A percentile compares a stretch with the other conserved stretches of the same genome.
Conservation (phyloP, 2,329 filamentous ascomycete genomes). For the Colletotrichum shisoi region DNA sequence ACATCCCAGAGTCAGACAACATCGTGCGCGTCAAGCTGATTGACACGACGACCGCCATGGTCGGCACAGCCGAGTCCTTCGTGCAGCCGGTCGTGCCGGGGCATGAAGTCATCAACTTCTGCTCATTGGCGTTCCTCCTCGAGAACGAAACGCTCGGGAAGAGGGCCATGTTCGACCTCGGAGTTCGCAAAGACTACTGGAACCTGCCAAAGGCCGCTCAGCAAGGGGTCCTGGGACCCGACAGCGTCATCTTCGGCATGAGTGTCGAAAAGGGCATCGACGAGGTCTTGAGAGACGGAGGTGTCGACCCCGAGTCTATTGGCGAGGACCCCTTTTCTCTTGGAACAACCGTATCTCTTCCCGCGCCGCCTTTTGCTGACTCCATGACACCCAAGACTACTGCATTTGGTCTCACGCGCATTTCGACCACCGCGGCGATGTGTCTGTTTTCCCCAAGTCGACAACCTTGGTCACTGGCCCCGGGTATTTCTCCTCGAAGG, state of each 20-base stretch:
- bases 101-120: slow-evolving; percentile 40
- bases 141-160: slow-evolving; percentile 38
- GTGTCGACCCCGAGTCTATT: slow-evolving; percentile 29
- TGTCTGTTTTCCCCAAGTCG: slow-evolving; percentile 41
- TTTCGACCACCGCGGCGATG: slow-evolving; percentile 45
- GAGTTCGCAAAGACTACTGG: slow-evolving; percentile 40
- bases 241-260: slow-evolving; percentile 29
- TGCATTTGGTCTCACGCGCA: slow-evolving; percentile 46
- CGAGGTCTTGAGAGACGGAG: slow-evolving; percentile 35
- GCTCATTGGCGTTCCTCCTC: slow-evolving; percentile 38
- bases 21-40: slow-evolving; percentile 39
- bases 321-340: slow-evolving; percentile 1
- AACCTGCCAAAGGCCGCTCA: slow-evolving; percentile 17
- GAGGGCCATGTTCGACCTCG: slow-evolving; percentile 38
- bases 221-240: slow-evolving; percentile 21
- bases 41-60: slow-evolving; percentile 37
- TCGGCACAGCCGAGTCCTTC: slow-evolving; percentile 34
- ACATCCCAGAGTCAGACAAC: slow-evolving; percentile 31
- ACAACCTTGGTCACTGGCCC: slow-evolving; percentile 44
- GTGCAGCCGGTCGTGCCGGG: slow-evolving; percentile 37
- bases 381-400: slow-evolving; percentile 29
- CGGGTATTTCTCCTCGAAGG: slow-evolving; percentile 33
- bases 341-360: background rate
- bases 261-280: slow-evolving; percentile 37
- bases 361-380: background rate